Percentiles rank a stretch among this genome's conserved stretches.
Evolutionary conservation across 2,329 filamentous ascomycete genomes (phyloP).

Genomic region (Drechslera avenae): DNA sequence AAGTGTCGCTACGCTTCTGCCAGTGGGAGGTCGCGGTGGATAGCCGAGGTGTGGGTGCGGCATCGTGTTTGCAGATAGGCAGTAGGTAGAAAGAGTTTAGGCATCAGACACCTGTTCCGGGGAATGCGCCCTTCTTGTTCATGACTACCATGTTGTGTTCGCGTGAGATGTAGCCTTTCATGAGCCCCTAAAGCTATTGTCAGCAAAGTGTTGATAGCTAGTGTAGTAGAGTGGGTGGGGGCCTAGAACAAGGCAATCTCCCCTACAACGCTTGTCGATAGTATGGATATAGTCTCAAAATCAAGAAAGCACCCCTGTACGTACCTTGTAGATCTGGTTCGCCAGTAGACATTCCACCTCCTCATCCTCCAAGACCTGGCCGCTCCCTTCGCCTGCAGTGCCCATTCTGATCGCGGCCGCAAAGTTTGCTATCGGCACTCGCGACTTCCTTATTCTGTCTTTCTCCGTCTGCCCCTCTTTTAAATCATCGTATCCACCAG

Average conservation of each 20-base stretch:
- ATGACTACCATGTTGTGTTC: conserved; percentile 89
- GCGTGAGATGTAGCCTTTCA: conserved; percentile 98
- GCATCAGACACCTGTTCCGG: conserved; percentile 74
- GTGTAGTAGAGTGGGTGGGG: too few relatives aligned
- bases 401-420: conserved; percentile 80
- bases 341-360: conserved; percentile 95
- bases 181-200: conserved; percentile 68
- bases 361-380: conserved; percentile 75
- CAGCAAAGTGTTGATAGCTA: conserved; percentile 14
- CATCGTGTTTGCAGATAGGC: conserved; percentile 19
- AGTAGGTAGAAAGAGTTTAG: conserved; percentile 21
- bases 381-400: conserved; percentile 58
- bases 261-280: too few relatives aligned
- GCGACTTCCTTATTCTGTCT: conserved; percentile 69
- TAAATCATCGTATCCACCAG: conserved; percentile 74
- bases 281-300: background rate
- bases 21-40: conserved; percentile 12
- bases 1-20: background rate
- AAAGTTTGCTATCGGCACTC: conserved; percentile 84
- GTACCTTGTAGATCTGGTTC: conserved; percentile 98
- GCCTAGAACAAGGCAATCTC: too few relatives aligned
- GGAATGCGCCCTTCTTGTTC: conserved; percentile 91
- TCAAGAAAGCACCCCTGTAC: too few relatives aligned
- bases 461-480: conserved; percentile 70
- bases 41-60: conserved; percentile 3